Evolutionary conservation across 495 filamentous ascomycete species (phyloP).

Genomic region (Penicillium canariense): DNA sequence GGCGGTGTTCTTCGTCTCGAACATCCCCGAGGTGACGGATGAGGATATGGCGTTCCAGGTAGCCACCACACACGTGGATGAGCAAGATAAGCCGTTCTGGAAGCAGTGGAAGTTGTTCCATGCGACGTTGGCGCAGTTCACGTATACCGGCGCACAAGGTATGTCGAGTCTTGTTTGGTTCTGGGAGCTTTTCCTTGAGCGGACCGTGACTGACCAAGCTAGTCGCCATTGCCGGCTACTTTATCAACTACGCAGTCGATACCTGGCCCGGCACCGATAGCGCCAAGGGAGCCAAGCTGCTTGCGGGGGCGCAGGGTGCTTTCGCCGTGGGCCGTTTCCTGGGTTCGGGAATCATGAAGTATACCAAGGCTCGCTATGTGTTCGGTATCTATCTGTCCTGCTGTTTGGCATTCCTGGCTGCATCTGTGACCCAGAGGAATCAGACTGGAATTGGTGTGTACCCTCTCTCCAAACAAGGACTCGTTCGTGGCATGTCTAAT

Average conservation of each 20-base stretch:
- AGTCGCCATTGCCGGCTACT: slow-evolving; percentile 67
- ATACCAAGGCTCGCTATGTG: slow-evolving; percentile 48
- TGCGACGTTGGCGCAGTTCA: slow-evolving; percentile 68
- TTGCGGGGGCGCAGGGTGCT: slow-evolving; percentile 54
- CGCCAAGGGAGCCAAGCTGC: slow-evolving; percentile 49
- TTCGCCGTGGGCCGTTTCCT: slow-evolving; percentile 56
- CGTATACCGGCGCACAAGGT: slow-evolving; percentile 69
- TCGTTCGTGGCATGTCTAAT: neutral
- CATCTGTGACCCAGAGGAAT: slow-evolving; percentile 29
- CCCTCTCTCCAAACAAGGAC: neutral
- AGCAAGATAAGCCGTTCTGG: slow-evolving; percentile 42
- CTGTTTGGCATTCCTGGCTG: slow-evolving; percentile 42
- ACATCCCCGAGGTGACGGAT: slow-evolving; percentile 56
- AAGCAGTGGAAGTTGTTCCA: slow-evolving; percentile 57
- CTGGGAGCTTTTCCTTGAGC: neutral
- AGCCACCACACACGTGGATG: slow-evolving; percentile 41
- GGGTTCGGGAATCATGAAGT: slow-evolving; percentile 52
- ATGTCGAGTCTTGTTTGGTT: neutral
- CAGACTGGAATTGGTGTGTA: slow-evolving; percentile 46
- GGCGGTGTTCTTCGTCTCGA: slow-evolving; percentile 40
- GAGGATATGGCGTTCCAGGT: slow-evolving; percentile 57
- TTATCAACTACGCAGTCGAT: slow-evolving; percentile 56
- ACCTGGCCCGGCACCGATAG: slow-evolving; percentile 35
- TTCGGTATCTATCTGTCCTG: slow-evolving; percentile 44
- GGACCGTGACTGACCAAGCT: neutral